Conservation (phyloP, 2,329 filamentous ascomycete genomes). For the Apiospora marii region DNA sequence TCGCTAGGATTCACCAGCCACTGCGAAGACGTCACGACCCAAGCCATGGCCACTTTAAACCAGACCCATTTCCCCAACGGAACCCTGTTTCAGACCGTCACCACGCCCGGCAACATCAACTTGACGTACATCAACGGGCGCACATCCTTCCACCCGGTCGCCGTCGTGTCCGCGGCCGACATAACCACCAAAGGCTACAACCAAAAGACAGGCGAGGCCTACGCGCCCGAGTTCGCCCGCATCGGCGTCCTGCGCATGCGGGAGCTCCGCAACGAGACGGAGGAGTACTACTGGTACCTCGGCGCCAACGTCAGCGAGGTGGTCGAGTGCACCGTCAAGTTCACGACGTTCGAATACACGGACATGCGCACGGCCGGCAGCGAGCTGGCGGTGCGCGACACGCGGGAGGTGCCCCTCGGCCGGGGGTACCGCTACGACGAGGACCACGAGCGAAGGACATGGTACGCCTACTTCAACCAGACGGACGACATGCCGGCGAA, state of each 20-base stretch:
- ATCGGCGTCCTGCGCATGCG: conserved; percentile 27
- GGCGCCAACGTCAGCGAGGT: conserved; percentile 17
- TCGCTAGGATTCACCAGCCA: conserved; percentile 31
- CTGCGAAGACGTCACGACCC: conserved; percentile 32
- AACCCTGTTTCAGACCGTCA: conserved; percentile 23
- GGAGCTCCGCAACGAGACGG: no score
- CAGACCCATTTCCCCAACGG: not conserved
- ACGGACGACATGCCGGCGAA: not conserved
- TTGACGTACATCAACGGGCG: conserved; percentile 1
- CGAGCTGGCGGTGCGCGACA: not conserved
- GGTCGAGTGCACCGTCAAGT: conserved; percentile 29
- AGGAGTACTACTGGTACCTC: not conserved
- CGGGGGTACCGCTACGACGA: not conserved
- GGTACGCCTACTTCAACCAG: conserved; percentile 15
- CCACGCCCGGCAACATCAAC: conserved; percentile 8
- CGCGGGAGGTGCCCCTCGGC: not conserved
- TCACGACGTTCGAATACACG: conserved; percentile 29
- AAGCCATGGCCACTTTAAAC: conserved; percentile 19
- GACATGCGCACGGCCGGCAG: conserved; percentile 25
- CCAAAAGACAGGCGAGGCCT: no score
- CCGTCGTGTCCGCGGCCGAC: conserved; percentile 24
- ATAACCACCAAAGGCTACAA: not conserved
- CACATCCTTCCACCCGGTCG: conserved; percentile 27
- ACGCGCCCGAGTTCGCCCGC: conserved; percentile 25
- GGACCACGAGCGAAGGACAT: not conserved